These are phyloP conservation scores for Chlorella sp. DNA, from an alignment of 139 green algal genomes.

Conservation along the genomic window DNA sequence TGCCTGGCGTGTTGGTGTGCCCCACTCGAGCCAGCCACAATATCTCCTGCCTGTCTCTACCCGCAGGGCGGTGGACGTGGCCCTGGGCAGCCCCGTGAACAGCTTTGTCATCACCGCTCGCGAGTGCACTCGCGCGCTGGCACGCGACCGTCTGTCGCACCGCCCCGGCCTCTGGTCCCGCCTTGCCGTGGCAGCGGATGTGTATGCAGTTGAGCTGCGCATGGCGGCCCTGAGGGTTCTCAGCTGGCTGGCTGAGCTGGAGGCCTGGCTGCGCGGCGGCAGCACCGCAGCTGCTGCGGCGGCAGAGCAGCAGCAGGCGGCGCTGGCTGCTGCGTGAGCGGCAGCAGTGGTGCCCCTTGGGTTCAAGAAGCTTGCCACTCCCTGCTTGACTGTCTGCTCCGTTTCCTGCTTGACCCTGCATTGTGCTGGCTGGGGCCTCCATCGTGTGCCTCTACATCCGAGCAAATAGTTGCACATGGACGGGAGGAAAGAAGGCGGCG, in stretches of 20 bases:
- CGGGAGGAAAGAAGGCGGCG: no score
- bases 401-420: no score
- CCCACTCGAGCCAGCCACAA: no score
- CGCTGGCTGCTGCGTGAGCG: not conserved
- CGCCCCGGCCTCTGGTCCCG: constrained; percentile 19
- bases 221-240: constrained; percentile 44
- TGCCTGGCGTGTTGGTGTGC: no score
- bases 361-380: no score
- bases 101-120: constrained; percentile 87
- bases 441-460: no score
- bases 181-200: not conserved
- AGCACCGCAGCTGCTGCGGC: not conserved
- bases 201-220: constrained; percentile 46
- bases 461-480: no score
- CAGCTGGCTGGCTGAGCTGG: constrained; percentile 31
- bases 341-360: no score
- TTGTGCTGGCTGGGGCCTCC: no score
- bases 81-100: constrained; percentile 66
- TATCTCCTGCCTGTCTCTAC: not conserved
- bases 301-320: not conserved
- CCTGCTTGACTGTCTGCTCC: no score
- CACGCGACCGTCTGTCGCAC: constrained; percentile 43
- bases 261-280: constrained; percentile 12
- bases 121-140: constrained; percentile 78
- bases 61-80: constrained; percentile 34